Evolutionary conservation across 225 moss, liverwort and hornwort species (phyloP).

Genomic region (Pleurozium schreberi): DNA sequence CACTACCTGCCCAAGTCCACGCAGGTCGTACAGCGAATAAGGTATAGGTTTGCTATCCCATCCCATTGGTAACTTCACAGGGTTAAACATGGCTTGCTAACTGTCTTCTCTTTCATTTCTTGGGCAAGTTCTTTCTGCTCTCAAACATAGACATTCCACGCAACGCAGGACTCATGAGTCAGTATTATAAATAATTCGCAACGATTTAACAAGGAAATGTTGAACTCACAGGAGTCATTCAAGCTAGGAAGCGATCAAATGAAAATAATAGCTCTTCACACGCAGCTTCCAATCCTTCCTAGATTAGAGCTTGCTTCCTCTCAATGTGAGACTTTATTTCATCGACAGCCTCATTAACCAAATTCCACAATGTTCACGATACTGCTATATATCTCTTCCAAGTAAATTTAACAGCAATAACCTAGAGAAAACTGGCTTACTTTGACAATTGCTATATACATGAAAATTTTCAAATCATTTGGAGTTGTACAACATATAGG

Average conservation of each 20-base stretch:
- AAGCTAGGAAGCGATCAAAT: neutral
- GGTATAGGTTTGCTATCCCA: slow-evolving; percentile 77
- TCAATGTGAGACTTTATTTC: slow-evolving; percentile 67
- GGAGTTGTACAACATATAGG: too few relatives aligned
- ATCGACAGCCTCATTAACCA: slow-evolving; percentile 36
- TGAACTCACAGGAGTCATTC: too few relatives aligned
- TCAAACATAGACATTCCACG: neutral
- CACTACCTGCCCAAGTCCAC: slow-evolving; percentile 56
- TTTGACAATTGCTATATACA: neutral
- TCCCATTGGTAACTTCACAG: slow-evolving; percentile 66
- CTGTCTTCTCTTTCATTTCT: slow-evolving; percentile 76
- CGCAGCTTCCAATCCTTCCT: slow-evolving; percentile 78
- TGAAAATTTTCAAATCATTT: too few relatives aligned
- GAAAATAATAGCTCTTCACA: slow-evolving; percentile 39
- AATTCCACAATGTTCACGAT: neutral
- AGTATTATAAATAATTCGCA: neutral
- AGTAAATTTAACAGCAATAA: neutral
- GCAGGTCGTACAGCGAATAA: slow-evolving; percentile 65
- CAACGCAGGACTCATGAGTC: neutral
- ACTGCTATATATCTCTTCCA: neutral
- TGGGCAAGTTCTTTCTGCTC: slow-evolving; percentile 64
- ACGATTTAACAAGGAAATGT: neutral
- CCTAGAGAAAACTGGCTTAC: neutral
- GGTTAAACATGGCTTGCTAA: slow-evolving; percentile 71
- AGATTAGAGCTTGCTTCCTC: slow-evolving; percentile 69